Evolutionary conservation across 306 rosid genomes (phyloP).

Genomic region (Cucumis hystrix): DNA sequence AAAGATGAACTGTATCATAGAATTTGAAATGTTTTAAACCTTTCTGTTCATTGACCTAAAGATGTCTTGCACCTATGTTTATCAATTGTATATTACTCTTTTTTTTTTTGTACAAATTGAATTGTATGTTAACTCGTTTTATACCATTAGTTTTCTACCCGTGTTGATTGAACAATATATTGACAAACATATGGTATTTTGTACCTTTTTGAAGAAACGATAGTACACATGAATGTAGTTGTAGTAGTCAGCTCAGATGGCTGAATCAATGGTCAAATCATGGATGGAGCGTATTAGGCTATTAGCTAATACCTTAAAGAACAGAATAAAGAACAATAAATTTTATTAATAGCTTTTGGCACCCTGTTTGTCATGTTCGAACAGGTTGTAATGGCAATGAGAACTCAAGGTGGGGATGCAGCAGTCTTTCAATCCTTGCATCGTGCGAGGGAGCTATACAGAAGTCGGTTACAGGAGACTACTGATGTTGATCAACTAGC

Average conservation of each 20-base stretch:
- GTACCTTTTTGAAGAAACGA: not conserved
- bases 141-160: not conserved
- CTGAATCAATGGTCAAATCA: not conserved
- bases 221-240: not conserved
- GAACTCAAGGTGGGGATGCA: constrained; percentile 73
- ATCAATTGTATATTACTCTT: not conserved
- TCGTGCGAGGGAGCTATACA: constrained; percentile 75
- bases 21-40: not conserved
- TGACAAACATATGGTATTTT: not conserved
- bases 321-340: not conserved
- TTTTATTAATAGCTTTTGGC: not conserved
- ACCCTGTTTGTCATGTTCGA: constrained; percentile 9
- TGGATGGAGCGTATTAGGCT: not conserved
- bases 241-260: constrained; percentile 1
- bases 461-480: constrained; percentile 53
- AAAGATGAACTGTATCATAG: not conserved
- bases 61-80: not conserved
- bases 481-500: constrained; percentile 74
- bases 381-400: constrained; percentile 71
- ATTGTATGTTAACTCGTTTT: not conserved
- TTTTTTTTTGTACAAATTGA: not conserved
- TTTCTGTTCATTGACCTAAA: not conserved
- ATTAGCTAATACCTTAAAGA: not conserved
- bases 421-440: constrained; percentile 65
- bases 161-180: not conserved